These are phyloP conservation scores for Penicillium coprophilum DNA, from an alignment of 495 filamentous ascomycete species.

Conservation along the genomic window DNA sequence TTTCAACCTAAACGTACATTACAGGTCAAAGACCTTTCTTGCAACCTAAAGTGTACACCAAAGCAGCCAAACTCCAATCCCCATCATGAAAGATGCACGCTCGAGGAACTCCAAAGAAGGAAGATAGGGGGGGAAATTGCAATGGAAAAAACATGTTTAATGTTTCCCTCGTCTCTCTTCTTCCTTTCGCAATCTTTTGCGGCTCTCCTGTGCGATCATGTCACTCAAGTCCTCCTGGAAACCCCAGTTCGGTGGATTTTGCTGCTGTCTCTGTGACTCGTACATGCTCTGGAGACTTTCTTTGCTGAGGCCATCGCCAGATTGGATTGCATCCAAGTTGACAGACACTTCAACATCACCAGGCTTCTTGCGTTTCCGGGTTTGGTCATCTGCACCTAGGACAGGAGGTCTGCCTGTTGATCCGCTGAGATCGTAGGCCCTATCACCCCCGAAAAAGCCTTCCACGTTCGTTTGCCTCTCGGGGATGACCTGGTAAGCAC, in stretches of 20 bases:
- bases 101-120: not conserved
- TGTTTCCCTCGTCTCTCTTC: conserved; percentile 65
- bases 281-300: conserved; percentile 70
- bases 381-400: conserved; percentile 78
- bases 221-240: conserved; percentile 93
- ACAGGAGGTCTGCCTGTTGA: conserved; percentile 58
- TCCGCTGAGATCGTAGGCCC: conserved; percentile 77
- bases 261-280: conserved; percentile 71
- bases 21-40: not conserved
- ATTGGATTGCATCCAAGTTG: conserved; percentile 72
- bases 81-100: conserved; percentile 8
- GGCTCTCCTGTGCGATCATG: conserved; percentile 93
- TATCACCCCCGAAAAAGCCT: conserved; percentile 95
- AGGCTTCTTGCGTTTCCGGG: conserved; percentile 86
- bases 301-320: conserved; percentile 67
- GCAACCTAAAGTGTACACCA: not conserved
- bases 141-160: conserved; percentile 21
- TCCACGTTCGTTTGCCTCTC: conserved; percentile 80
- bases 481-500: conserved; percentile 85
- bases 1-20: conserved; percentile 2
- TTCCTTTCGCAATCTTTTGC: conserved; percentile 83
- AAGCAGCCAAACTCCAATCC: conserved; percentile 7
- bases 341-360: conserved; percentile 92
- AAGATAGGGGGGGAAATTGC: not conserved
- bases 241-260: conserved; percentile 67